Percentiles rank a stretch among this genome's conserved stretches.
Evolutionary conservation across 2,329 filamentous ascomycete species (phyloP).

Genomic region (Cladophialophora carrionii): DNA sequence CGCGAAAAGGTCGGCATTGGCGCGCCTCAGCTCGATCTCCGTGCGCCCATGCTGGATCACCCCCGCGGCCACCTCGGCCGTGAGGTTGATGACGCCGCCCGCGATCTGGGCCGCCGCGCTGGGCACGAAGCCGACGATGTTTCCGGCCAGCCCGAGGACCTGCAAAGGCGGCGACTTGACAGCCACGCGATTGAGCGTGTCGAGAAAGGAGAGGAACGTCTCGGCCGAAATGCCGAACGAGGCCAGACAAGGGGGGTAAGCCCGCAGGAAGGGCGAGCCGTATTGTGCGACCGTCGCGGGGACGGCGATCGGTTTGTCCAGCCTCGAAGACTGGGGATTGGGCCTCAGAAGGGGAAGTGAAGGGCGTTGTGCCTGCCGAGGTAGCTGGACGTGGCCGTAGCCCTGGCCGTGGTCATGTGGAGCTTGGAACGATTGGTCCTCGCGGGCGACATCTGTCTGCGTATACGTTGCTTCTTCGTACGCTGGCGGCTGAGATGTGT

Average conservation of each 20-base stretch:
- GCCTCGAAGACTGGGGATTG: background rate
- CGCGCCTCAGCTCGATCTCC: constrained; percentile 36
- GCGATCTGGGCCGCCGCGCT: constrained; percentile 38
- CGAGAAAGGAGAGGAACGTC: constrained; percentile 38
- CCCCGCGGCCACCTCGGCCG: constrained; percentile 37
- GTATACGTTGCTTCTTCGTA: background rate
- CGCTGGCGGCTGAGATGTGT: background rate
- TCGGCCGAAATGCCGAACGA: constrained; percentile 56
- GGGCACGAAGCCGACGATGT: constrained; percentile 38
- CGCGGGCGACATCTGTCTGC: background rate
- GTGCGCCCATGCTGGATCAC: constrained; percentile 39
- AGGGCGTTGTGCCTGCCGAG: background rate
- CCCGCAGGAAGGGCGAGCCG: constrained; percentile 23
- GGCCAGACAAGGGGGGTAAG: constrained; percentile 19
- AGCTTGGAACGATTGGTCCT: background rate
- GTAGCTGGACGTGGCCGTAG: background rate
- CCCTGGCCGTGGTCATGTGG: background rate
- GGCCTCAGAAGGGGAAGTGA: no score
- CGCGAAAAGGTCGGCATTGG: constrained; percentile 40
- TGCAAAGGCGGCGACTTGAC: constrained; percentile 40
- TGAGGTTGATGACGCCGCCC: constrained; percentile 37
- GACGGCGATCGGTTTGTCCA: constrained; percentile 24
- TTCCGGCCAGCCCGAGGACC: constrained; percentile 40
- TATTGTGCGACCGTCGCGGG: constrained; percentile 6
- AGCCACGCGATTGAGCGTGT: constrained; percentile 40